Conservation (phyloP, 208 protist species). For the Trypanosoma cruzi region DNA sequence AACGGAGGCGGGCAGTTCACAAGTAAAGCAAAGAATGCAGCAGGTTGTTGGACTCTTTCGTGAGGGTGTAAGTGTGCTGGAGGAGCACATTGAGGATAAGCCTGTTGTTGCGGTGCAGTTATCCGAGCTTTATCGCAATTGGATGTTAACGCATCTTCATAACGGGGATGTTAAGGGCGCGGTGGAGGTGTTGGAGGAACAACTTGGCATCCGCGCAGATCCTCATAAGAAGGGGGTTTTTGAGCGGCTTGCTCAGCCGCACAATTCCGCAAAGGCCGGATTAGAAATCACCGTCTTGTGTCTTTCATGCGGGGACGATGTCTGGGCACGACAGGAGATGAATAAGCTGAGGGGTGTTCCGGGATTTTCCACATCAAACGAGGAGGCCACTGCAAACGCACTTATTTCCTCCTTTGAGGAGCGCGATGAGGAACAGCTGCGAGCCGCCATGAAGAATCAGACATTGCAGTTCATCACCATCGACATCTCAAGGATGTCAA, state of each 20-base stretch:
- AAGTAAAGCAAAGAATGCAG: conserved; percentile 31
- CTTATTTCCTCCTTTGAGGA: conserved; percentile 69
- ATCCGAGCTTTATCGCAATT: conserved; percentile 64
- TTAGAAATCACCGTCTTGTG: conserved; percentile 70
- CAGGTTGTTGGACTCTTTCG: conserved; percentile 14
- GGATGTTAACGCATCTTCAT: conserved; percentile 49
- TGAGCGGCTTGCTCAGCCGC: conserved; percentile 62
- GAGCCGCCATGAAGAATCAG: conserved; percentile 47
- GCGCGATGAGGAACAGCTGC: conserved; percentile 53
- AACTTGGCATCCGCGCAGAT: conserved; percentile 27
- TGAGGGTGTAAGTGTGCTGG: conserved; percentile 42
- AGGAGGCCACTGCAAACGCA: conserved; percentile 45
- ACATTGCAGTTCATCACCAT: conserved; percentile 69
- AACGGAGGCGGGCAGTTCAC: conserved; percentile 11
- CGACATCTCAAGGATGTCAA: conserved; percentile 66
- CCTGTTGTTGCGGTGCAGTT: conserved; percentile 44
- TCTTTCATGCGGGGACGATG: conserved; percentile 39
- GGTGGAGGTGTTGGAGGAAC: conserved; percentile 24
- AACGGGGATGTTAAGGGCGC: conserved; percentile 32
- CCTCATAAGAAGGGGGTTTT: conserved; percentile 61
- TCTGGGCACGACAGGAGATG: conserved; percentile 75
- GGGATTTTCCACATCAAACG: conserved; percentile 61
- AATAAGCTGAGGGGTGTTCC: conserved; percentile 42
- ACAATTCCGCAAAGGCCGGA: conserved; percentile 70
- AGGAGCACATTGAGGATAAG: conserved; percentile 47